These are phyloP conservation scores for Fusarium caatingaense DNA, from an alignment of 2,329 filamentous ascomycete species.

Conservation along the genomic window DNA sequence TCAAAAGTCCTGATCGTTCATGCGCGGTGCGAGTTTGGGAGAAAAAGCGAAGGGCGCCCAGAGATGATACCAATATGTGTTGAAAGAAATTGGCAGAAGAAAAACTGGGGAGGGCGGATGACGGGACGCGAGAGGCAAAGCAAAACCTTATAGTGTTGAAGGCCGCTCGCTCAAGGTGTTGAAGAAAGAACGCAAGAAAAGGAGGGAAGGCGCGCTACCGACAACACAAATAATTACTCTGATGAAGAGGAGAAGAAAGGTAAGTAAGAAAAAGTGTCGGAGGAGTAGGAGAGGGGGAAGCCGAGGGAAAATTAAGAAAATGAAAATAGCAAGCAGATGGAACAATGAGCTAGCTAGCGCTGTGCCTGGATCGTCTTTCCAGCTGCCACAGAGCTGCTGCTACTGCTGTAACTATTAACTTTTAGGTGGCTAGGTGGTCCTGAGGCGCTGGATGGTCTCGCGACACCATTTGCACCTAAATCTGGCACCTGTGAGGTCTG, in stretches of 20 bases:
- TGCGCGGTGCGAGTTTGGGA: not conserved
- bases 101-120: slow-evolving; percentile 1
- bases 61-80: slow-evolving; percentile 10
- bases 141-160: not conserved
- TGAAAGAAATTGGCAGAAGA: slow-evolving; percentile 21
- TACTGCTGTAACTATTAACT: not conserved
- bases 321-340: slow-evolving; percentile 11
- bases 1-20: not conserved
- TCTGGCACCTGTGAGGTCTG: slow-evolving; percentile 10
- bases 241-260: not conserved
- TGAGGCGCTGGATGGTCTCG: not conserved
- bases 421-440: not conserved
- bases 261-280: not conserved
- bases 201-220: slow-evolving; percentile 11
- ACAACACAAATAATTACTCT: slow-evolving; percentile 2
- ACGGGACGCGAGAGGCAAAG: slow-evolving; percentile 1
- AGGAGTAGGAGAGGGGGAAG: not conserved
- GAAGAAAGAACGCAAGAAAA: slow-evolving; percentile 1
- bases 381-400: not conserved
- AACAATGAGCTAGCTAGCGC: not conserved
- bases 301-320: slow-evolving; percentile 5
- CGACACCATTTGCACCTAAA: not conserved
- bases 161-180: slow-evolving; percentile 17
- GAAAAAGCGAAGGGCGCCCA: not conserved
- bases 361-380: not conserved